Conservation (phyloP, 768 basidiomycete genomes). For the Peribolospora kevripleyi region DNA sequence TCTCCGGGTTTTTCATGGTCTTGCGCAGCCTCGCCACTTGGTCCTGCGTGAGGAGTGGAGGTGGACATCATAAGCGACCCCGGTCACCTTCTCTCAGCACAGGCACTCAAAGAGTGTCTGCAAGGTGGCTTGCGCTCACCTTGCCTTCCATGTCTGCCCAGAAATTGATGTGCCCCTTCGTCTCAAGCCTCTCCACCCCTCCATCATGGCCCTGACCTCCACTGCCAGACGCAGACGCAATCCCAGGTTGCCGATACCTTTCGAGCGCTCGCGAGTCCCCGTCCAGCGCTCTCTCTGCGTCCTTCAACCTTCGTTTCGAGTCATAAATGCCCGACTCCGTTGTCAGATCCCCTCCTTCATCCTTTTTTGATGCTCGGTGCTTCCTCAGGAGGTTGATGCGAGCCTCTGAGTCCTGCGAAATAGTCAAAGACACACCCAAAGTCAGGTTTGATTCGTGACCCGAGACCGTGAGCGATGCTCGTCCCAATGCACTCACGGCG, state of each 20-base stretch:
- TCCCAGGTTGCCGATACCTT: not conserved
- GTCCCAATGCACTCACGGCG: too few species aligned
- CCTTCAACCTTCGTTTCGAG: slow-evolving; percentile 1
- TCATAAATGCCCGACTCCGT: slow-evolving; percentile 2
- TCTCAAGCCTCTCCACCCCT: not conserved
- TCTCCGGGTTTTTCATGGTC: slow-evolving; percentile 5
- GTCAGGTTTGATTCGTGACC: too few species aligned
- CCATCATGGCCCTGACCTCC: not conserved
- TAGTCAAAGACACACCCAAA: too few species aligned
- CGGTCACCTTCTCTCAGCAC: not conserved
- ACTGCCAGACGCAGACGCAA: not conserved
- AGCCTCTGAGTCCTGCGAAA: slow-evolving; percentile 4
- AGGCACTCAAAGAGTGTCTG: not conserved
- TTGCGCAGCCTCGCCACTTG: not conserved
- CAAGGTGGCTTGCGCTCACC: slow-evolving; percentile 8
- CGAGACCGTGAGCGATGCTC: too few species aligned
- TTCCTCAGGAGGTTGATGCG: slow-evolving; percentile 1
- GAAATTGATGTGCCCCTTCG: slow-evolving; percentile 18
- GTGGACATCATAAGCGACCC: not conserved
- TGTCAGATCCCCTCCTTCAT: slow-evolving; percentile 2
- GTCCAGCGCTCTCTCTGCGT: not conserved
- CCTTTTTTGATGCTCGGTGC: not conserved
- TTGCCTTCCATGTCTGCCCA: slow-evolving; percentile 19
- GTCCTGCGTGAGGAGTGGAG: not conserved
- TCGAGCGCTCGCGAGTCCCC: not conserved